Evolutionary conservation across 2,329 filamentous ascomycete species (phyloP), one percentile per base, ranked within the genome.

Genomic region (Huntiella decipiens): DNA sequence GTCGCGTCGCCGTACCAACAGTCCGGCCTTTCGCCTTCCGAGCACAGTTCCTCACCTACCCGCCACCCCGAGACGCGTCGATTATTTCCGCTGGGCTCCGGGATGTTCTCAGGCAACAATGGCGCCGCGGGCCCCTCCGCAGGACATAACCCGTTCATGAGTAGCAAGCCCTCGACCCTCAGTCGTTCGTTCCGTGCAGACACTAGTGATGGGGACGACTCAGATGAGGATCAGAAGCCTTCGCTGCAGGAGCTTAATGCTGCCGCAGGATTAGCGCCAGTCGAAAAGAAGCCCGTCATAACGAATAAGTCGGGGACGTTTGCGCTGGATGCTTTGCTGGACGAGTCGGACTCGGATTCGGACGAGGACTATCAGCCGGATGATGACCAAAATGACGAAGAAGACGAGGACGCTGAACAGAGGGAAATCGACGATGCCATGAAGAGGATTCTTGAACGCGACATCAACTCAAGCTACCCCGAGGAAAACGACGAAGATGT

Each of bases 11-110:
- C 22, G 22, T 28, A 28, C 22, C 22, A 28, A 28, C 22, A 28
- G 22, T 28, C 22, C 16, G 33, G 28, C 32, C 28, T 12, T 31
- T 41, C 39, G 13, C 17, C 28, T 5, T 41, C 32, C 10, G 19
- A 11, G 12, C 39, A 41, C n/a, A 41, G 39, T 4, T 41, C 19
- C 17, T 17, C 28, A 28, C 17, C 4, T 41, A 1, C 11, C 15
- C 28, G 28, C 39, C 39, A 41, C 39, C 32, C 71, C 22, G 68
- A 5, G 63, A 64, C 6, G 65, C 65, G 4, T 72, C 69, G 38
- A 74, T 73, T 57, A 73, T 71, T 1, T 70, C 71, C 1, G 63
- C 64, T 12, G 73, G 73, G 47, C 70, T 70, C 12, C 35, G 31
- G 31, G 22, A 44, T 47, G 40, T 47, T 44, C 11, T 44, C 39